Conservation (phyloP, 148 eudicot genomes). For the Diospyros lotus region DNA sequence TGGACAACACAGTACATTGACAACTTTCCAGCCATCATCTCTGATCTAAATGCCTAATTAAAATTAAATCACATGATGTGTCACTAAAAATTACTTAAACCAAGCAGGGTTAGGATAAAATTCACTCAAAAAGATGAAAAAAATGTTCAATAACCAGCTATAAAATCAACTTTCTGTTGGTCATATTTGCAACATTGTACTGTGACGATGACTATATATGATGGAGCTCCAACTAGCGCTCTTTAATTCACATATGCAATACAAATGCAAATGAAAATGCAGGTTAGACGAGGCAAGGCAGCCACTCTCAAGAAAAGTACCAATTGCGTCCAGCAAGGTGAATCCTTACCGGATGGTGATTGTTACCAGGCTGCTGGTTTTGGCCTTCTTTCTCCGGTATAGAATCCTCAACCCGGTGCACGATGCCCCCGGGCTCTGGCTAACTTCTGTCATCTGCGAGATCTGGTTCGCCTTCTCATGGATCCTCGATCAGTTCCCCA, state of each 20-base stretch:
- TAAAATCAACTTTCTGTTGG: too few species aligned
- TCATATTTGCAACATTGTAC: too few species aligned
- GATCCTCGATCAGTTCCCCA: slow-evolving; percentile 99
- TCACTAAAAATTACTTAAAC: too few species aligned
- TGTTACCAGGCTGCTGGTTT: slow-evolving; percentile 63
- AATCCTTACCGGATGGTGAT: slow-evolving; percentile 97
- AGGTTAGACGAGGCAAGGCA: slow-evolving; percentile 97
- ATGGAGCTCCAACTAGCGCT: too few species aligned
- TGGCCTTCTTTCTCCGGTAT: slow-evolving; percentile 83
- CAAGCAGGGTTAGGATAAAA: too few species aligned
- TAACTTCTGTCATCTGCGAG: slow-evolving; percentile 88
- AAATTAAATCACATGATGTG: too few species aligned
- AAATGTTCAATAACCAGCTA: too few species aligned
- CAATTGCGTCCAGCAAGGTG: slow-evolving; percentile 93
- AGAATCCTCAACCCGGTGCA: slow-evolving; percentile 92
- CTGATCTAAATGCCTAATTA: too few species aligned
- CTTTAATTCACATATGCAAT: not conserved
- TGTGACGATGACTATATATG: too few species aligned
- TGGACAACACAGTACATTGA: too few species aligned
- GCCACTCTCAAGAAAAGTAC: slow-evolving; percentile 94
- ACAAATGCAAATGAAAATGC: slow-evolving; percentile 12
- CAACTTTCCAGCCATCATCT: too few species aligned
- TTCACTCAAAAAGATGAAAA: too few species aligned
- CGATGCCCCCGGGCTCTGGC: slow-evolving; percentile 93
- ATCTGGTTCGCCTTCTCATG: slow-evolving; percentile 98